Percentiles rank a stretch among this genome's conserved stretches.
Conservation (phyloP, 495 filamentous ascomycete species). For the Aspergillus leporis region DNA sequence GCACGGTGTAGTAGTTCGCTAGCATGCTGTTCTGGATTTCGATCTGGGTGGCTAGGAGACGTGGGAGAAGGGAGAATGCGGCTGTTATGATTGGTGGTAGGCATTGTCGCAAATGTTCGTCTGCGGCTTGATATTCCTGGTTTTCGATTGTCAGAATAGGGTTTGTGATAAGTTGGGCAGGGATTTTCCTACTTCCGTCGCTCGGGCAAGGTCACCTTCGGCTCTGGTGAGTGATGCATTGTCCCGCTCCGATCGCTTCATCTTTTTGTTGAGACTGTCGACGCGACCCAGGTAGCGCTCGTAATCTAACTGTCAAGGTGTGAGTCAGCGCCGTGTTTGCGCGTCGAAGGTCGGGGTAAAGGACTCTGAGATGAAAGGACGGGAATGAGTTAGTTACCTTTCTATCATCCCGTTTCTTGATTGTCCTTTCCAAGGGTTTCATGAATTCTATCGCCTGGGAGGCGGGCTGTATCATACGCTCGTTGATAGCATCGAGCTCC, state of each 20-base stretch:
- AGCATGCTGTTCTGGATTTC: slow-evolving; percentile 82
- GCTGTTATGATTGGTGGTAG: slow-evolving; percentile 76
- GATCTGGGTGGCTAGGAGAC: slow-evolving; percentile 70
- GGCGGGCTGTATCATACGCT: slow-evolving; percentile 70
- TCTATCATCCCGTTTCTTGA: slow-evolving; percentile 89
- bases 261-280: slow-evolving; percentile 70
- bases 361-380: neutral
- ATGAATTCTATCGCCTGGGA: slow-evolving; percentile 69
- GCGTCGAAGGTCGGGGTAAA: too few relatives aligned
- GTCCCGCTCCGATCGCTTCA: slow-evolving; percentile 72
- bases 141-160: slow-evolving; percentile 4
- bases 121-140: slow-evolving; percentile 79
- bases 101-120: slow-evolving; percentile 72
- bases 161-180: neutral
- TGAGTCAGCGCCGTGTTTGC: neutral
- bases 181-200: slow-evolving; percentile 58
- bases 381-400: slow-evolving; percentile 54
- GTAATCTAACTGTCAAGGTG: slow-evolving; percentile 61
- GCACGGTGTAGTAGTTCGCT: slow-evolving; percentile 78
- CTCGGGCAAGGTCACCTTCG: slow-evolving; percentile 70
- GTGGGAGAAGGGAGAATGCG: slow-evolving; percentile 77
- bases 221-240: slow-evolving; percentile 73
- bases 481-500: slow-evolving; percentile 74
- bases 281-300: slow-evolving; percentile 77
- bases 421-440: slow-evolving; percentile 79